Evolutionary conservation across 192 early-diverging fungal genomes (phyloP).

Genomic region (Coemansia sp.): DNA sequence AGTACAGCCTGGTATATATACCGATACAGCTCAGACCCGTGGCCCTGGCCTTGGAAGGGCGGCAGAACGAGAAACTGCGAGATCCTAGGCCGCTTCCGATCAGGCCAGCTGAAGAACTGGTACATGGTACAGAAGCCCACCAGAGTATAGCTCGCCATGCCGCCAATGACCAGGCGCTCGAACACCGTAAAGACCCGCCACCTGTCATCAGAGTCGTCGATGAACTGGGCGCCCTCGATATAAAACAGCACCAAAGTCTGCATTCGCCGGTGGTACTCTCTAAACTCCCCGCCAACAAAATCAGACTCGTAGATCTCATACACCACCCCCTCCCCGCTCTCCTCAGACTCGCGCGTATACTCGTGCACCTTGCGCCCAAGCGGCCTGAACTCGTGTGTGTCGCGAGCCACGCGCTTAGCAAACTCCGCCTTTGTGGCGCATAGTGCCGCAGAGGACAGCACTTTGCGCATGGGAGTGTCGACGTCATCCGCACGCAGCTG

Average conservation of each 20-base stretch:
- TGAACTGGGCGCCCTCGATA: conserved; percentile 88
- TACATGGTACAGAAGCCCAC: conserved; percentile 88
- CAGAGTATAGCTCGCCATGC: conserved; percentile 63
- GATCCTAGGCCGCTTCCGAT: conserved; percentile 80
- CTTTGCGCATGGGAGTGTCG: conserved; percentile 57
- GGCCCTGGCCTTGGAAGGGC: conserved; percentile 80
- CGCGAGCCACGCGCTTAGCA: conserved; percentile 60
- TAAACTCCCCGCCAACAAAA: conserved; percentile 69
- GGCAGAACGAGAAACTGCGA: conserved; percentile 96
- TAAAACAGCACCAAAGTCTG: conserved; percentile 82
- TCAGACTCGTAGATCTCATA: conserved; percentile 74
- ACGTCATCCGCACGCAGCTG: conserved; percentile 68
- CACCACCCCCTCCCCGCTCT: conserved; percentile 16
- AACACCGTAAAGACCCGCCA: conserved; percentile 80
- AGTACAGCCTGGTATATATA: conserved; percentile 57
- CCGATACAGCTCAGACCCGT: conserved; percentile 76
- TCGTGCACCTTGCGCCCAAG: conserved; percentile 77
- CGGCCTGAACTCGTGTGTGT: conserved; percentile 71
- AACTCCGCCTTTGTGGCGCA: conserved; percentile 69
- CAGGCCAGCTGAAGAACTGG: conserved; percentile 83
- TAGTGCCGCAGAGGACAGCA: conserved; percentile 60
- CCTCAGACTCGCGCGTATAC: conserved; percentile 54
- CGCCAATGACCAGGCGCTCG: conserved; percentile 55
- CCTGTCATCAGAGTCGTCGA: conserved; percentile 79
- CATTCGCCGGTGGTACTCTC: conserved; percentile 77